Conservation (phyloP, 169 alveolate species). For the Cryptosporidium bovis region DNA sequence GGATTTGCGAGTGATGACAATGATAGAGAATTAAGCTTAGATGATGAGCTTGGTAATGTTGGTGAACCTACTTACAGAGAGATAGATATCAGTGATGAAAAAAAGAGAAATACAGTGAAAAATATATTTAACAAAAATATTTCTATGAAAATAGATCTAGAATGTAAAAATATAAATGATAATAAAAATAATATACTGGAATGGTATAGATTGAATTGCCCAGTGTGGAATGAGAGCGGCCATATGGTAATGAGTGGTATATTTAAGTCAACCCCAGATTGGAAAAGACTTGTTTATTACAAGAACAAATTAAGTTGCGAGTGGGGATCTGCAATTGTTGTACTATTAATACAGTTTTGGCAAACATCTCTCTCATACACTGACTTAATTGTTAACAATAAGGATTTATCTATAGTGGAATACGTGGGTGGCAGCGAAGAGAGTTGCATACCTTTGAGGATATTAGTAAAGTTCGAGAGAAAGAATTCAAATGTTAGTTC, state of each 20-base stretch:
- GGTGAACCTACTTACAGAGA: conserved; percentile 71
- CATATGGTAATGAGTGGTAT: conserved; percentile 14
- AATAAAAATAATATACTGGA: not conserved
- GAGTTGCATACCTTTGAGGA: conserved; percentile 53
- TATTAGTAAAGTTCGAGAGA: conserved; percentile 44
- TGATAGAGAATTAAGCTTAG: not conserved
- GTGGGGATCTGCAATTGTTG: conserved; percentile 70
- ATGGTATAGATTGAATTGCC: conserved; percentile 40
- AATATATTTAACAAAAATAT: conserved; percentile 1
- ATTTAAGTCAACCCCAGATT: conserved; percentile 67
- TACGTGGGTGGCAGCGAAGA: conserved; percentile 64
- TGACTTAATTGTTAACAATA: conserved; percentile 34
- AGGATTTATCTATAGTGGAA: conserved; percentile 43
- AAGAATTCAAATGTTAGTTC: not conserved
- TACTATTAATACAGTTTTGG: conserved; percentile 57
- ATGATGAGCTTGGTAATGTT: conserved; percentile 4
- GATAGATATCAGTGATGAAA: conserved; percentile 12
- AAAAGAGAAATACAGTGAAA: not conserved
- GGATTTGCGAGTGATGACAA: not conserved
- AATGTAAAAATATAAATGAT: not conserved
- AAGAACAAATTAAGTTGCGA: conserved; percentile 19
- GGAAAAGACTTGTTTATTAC: conserved; percentile 24
- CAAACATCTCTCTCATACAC: conserved; percentile 53
- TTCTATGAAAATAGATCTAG: not conserved
- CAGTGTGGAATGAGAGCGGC: conserved; percentile 43